Evolutionary conservation across 2,329 filamentous ascomycete species (phyloP), one percentile per base, ranked within the genome.

Genomic region (Lasiodiplodia sp.): DNA sequence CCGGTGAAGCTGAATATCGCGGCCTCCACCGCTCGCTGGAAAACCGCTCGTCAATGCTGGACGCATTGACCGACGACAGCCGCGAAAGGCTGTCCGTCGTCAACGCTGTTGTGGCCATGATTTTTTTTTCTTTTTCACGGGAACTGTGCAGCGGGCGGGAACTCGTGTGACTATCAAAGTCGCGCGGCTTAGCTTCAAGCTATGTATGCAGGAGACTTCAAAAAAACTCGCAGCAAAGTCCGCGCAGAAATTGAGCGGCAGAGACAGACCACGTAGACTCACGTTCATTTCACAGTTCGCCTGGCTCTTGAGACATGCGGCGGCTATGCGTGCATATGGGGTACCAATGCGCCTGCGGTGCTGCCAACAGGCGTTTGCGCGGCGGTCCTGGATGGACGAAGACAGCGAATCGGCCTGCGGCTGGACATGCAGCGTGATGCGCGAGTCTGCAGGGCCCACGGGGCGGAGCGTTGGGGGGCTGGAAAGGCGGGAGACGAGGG

Each of bases 151-250:
- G 57, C 47, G 44, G 11, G 47, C 47, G 60, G 60, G 60, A 37
- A 47, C 60, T 64, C 60, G 60, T 64, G 60, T 64, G 60, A 64
- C 60, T 64, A 64, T 64, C 44, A 37, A 47, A 64, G 60, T 52
- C 47, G 60, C 60, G 60, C 37, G 60, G 60, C 60, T 64, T 64
- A 64, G 60, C 60, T 64, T 64, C 18, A 21, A 64, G 60, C 60
- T 64, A 64, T 64, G 60, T 64, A 64, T 64, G 60, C 60, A 64
- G 60, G 28, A 52, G 28, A 64, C 10, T n/a, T 53, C 60, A 7
- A 34, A 34, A 14, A 18, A 49, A 25, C 40, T 51, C 58, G 40
- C 58, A 37, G 18, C 37, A 10, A 37, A 63, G 58, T 8, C 40
- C 58, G 40, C 40, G 40, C 40, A 28, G 58, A 40, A 47, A 21